Base-by-base conservation (phyloP, 345 rosid genomes). In the Geranium brycei region DNA sequence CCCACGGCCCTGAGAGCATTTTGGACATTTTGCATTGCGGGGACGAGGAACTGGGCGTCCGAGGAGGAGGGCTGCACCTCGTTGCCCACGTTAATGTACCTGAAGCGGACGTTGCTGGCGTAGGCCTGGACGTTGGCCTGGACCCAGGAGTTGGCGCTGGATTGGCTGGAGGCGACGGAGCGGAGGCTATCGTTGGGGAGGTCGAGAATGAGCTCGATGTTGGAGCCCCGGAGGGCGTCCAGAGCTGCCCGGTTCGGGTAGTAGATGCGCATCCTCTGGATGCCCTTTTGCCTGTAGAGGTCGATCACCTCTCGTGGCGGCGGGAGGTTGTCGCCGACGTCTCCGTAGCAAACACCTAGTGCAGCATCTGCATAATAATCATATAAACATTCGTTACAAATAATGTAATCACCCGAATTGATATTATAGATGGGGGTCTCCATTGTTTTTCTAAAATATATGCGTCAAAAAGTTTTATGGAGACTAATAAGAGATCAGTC, bases 311-410 rank as follows among this genome's bases (percentile, higher is more conserved):
- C 87, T n/a, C 71, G 35, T 7, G 70, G 57, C 19, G 85, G 57
- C 30, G 91, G 89, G 1, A 87, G 47, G 71, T 80, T 76, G 70
- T 83, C 60, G 12, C 89, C 89, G 0, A 1, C 1, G 80, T 66
- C 80, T 31, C 93, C 93, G 62, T 89, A 87, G 67, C 91, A 87
- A 53, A 83, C 87, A 62, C 93, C 93, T 35, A 81, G 72, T 62
- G 85, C 82, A 7, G 78, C 87, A 69, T 47, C 83, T 82, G 74
- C 72, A 40, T 23, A 23, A n/a, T n/a, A n/a, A 23, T 2, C 28
- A 23, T 23, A 2, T 23, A 23, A 23, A 23, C 28, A 23, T 2
- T 23, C 28, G 28, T 23, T 23, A 23, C 28, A 23, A 23, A 23
- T 23, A 23, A 23, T 23, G 28, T 23, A n/a, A n/a, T n/a, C n/a